A percentile compares a stretch with the other conserved stretches of the same genome.
Evolutionary conservation across 2,329 filamentous ascomycete species (phyloP).

Genomic region (Chaetomium sp.): DNA sequence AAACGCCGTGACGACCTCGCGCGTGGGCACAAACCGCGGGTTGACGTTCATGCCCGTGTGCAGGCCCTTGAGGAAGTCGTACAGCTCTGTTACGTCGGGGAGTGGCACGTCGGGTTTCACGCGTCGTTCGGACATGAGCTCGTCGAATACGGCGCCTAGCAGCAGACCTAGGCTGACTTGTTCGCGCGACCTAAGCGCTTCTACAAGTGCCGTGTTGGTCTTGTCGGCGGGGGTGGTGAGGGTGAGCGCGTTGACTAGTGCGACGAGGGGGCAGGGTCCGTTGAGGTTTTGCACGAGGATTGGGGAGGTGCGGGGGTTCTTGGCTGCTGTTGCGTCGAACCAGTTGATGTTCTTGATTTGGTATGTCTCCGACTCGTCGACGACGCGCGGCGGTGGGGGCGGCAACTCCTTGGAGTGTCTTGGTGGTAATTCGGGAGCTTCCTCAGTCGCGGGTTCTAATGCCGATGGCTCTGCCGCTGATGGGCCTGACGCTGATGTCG

Average conservation of each 20-base stretch:
- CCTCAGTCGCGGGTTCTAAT: not conserved
- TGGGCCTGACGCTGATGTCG: not conserved
- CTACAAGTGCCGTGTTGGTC: conserved; percentile 63
- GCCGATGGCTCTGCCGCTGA: not conserved
- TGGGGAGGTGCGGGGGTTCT: conserved; percentile 69
- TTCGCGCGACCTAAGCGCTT: conserved; percentile 71
- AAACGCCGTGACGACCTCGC: conserved; percentile 40
- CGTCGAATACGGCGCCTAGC: conserved; percentile 85
- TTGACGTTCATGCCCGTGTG: conserved; percentile 99
- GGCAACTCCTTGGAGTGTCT: conserved; percentile 13
- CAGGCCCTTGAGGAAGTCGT: conserved; percentile 77
- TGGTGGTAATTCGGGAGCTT: conserved; percentile 14
- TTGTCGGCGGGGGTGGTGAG: conserved; percentile 65
- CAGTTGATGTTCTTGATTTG: conserved; percentile 88
- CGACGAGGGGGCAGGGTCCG: conserved; percentile 86
- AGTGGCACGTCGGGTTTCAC: conserved; percentile 57
- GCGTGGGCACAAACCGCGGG: conserved; percentile 67
- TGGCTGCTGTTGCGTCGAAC: conserved; percentile 57
- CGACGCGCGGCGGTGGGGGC: conserved; percentile 35
- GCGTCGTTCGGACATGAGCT: conserved; percentile 73
- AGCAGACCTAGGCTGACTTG: conserved; percentile 81
- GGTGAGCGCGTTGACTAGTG: conserved; percentile 85
- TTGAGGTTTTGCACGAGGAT: conserved; percentile 91
- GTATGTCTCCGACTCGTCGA: conserved; percentile 66
- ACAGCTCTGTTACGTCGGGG: conserved; percentile 83